Base-by-base conservation (phyloP, 202 grass and related monocot species). In the Panicum virgatum region DNA sequence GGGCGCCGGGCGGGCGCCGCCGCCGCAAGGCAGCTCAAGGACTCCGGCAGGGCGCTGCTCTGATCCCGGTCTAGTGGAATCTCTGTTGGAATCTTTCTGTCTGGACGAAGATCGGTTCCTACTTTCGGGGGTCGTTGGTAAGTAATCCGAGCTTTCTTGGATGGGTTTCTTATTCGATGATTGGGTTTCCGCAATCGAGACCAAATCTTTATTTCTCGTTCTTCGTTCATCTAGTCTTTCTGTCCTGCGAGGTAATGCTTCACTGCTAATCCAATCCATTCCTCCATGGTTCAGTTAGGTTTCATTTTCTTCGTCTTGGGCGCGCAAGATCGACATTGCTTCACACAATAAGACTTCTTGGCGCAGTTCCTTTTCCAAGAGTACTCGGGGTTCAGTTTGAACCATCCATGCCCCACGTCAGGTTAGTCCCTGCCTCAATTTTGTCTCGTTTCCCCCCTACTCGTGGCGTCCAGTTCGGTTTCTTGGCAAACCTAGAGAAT, bases 361-460 rank as follows among this genome's bases (percentile, higher is more conserved):
- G 27, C 38, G 29, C 69, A 25, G 27, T 65, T 34, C 36, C 5
- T 39, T 13, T 7, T 57, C 76, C 76, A 11, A 16, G 48, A 23
- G 2, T 48, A 14, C 36, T 32, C 43, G 42, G 60, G 61, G 29
- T 23, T 22, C 44, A 60, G 13, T 23, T 30, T 22, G 18, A 78
- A 52, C 45, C 44, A 27, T 7, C 14, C 8, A 67, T 56, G 64
- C 37, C 9, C 34, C n/a, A 27, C 47, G 34, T 47, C 47, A 68
- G 25, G 77, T 53, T 14, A 12, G 32, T 53, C 34, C 22, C 47
- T 56, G 64, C 56, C 65, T 54, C 36, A 81, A 84, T 40, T n/a
- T n/a, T 69, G 22, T 18, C 32, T 10, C 22, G 15, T 75, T 64
- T 38, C 9, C 23, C 3, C 14, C 14, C n/a, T 16, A 27, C 56